Evolutionary conservation across 2,329 filamentous ascomycete genomes (phyloP), one percentile per base, ranked within the genome.

Genomic region (Alternaria sp.): DNA sequence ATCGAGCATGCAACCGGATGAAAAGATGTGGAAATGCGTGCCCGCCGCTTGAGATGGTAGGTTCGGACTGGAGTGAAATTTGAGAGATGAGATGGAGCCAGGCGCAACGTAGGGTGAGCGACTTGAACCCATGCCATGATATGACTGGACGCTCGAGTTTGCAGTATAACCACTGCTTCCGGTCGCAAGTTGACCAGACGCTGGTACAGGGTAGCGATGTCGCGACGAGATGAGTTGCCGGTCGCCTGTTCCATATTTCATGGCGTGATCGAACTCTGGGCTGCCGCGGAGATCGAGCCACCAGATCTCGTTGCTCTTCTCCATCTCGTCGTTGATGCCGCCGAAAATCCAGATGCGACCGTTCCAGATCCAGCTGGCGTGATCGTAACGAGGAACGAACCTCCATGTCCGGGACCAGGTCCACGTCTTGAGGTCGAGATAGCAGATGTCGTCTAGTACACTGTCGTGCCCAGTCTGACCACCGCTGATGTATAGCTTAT

Each of bases 351-450:
- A 99, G 32, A 99, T 90, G 46, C 93, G 89, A 66, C 96, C 94
- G 59, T 91, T 90, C 86, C 94, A 97, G 63, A 99, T 91, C 86
- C 95, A 97, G 56, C 92, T 93, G 15, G 93, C 93, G 77, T 99
- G 96, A 73, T 99, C 96, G 77, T 97, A 99, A 43, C 96, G 89
- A 52, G 92, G 90, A 25, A 97, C 94, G 77, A 99, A 99, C 65
- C 91, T 92, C 96, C 96, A 99, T 44, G 93, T 90, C 61, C 93
- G 90, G 59, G 95, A 98, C 96, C 96, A 99, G 1, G 94, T 97
- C 86, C 93, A 97, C 2, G 96, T 98, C 83, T 97, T 97, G 50
- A 99, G 85, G 77, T 99, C 96, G 52, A 99, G 87, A 76, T 97
- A 99, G 83, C 93, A 97, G 54, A 99, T 93, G 76, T 99, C 96